These are phyloP conservation scores for Ceratonia siliqua DNA, from an alignment of 306 rosid genomes.

Conservation along the genomic window DNA sequence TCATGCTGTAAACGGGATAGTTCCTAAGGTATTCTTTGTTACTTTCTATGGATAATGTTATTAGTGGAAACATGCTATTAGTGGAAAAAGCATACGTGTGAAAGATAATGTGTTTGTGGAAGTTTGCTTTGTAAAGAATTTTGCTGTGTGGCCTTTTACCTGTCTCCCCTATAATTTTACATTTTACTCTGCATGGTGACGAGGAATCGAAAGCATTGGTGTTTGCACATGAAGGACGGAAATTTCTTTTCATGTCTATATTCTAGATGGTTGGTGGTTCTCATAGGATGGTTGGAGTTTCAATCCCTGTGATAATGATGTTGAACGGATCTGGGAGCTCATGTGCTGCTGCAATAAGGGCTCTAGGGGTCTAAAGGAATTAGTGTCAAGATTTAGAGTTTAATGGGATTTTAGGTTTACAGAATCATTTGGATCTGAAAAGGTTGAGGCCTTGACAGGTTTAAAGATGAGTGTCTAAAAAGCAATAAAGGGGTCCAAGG, in stretches of 20 bases:
- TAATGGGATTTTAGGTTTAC: too few species aligned
- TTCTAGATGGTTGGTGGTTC: neutral
- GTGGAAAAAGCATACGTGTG: conserved; percentile 9
- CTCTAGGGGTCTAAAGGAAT: too few species aligned
- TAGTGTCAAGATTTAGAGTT: too few species aligned
- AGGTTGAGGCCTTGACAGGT: too few species aligned
- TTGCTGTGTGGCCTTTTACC: neutral
- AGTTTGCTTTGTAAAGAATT: conserved; percentile 7
- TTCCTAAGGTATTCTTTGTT: conserved; percentile 71
- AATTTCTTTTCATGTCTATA: neutral
- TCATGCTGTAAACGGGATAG: conserved; percentile 77
- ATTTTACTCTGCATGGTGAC: neutral
- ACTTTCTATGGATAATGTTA: conserved; percentile 19
- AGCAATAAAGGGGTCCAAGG: too few species aligned
- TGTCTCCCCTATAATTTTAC: neutral
- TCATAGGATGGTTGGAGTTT: neutral
- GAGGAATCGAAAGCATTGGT: neutral
- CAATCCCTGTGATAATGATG: neutral
- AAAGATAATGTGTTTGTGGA: conserved; percentile 3
- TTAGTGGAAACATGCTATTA: conserved; percentile 20
- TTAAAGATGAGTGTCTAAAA: too few species aligned
- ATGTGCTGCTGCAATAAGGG: too few species aligned
- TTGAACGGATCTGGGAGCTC: too few species aligned
- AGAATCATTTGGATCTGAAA: too few species aligned
- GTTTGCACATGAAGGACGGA: neutral